Evolutionary conservation across 2,329 filamentous ascomycete species (phyloP).

Genomic region (Pseudofabraea citricarpa): DNA sequence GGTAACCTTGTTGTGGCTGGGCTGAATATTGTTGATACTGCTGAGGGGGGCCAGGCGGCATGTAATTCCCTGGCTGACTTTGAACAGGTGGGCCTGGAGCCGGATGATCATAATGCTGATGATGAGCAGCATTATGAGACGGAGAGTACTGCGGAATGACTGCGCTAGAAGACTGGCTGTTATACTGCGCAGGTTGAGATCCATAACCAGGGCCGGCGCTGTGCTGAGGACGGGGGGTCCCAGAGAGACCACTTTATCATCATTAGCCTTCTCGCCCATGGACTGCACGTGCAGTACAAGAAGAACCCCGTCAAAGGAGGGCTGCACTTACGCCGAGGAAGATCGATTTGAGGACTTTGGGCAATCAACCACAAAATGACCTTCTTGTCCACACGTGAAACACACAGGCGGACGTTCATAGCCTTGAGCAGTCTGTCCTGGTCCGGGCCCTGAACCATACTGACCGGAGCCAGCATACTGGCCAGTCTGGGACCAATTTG

Average conservation of each 20-base stretch:
- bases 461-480: slow-evolving; percentile 6
- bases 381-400: slow-evolving; percentile 47
- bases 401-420: slow-evolving; percentile 34
- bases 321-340: slow-evolving; percentile 43
- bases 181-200: neutral
- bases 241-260: slow-evolving; percentile 13
- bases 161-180: neutral
- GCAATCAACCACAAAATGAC: slow-evolving; percentile 50
- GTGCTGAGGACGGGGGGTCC: neutral
- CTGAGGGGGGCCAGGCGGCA: too few species aligned
- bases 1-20: slow-evolving; percentile 8
- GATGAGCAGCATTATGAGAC: slow-evolving; percentile 16
- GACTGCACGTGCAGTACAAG: neutral
- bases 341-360: slow-evolving; percentile 44
- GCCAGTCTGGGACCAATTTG: slow-evolving; percentile 18
- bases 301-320: slow-evolving; percentile 4
- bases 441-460: neutral
- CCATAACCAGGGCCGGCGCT: neutral
- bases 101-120: slow-evolving; percentile 12
- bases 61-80: too few species aligned
- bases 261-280: slow-evolving; percentile 21
- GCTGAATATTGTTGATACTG: slow-evolving; percentile 19
- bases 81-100: slow-evolving; percentile 10
- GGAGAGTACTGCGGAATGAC: slow-evolving; percentile 1
- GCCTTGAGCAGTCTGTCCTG: slow-evolving; percentile 6